phyloP scores from a whole-genome alignment of 495 filamentous ascomycete genomes.

The Rhizodiscina lignyota region DNA sequence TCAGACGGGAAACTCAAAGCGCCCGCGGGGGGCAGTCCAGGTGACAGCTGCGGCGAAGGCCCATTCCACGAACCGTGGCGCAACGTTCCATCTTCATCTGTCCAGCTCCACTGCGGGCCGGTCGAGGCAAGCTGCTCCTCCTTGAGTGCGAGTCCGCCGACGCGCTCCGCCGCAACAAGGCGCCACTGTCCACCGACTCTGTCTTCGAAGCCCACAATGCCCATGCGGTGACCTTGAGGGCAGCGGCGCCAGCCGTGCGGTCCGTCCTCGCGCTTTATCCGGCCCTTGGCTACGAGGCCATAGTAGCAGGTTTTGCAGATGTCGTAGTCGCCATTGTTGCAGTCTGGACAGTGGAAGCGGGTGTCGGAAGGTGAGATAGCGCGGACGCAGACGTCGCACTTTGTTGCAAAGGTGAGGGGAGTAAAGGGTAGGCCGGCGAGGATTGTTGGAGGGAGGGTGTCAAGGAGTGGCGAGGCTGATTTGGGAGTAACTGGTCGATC shows the following conservation, averaged over 20 bases:
- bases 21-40: slow-evolving; percentile 3
- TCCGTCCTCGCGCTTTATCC: slow-evolving; percentile 57
- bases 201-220: slow-evolving; percentile 57
- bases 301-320: slow-evolving; percentile 65
- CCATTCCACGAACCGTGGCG: slow-evolving; percentile 7
- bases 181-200: slow-evolving; percentile 38
- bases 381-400: slow-evolving; percentile 57
- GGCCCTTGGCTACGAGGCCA: slow-evolving; percentile 37
- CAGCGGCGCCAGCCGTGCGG: slow-evolving; percentile 68
- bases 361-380: slow-evolving; percentile 49
- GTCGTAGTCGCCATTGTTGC: slow-evolving; percentile 65
- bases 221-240: slow-evolving; percentile 65
- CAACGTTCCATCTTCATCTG: slow-evolving; percentile 14
- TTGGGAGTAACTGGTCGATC: slow-evolving; percentile 10
- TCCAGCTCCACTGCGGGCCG: slow-evolving; percentile 11
- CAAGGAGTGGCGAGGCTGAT: slow-evolving; percentile 13
- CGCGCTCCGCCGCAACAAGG: slow-evolving; percentile 43
- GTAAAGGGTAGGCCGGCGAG: slow-evolving; percentile 22
- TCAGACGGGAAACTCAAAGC: slow-evolving; percentile 41
- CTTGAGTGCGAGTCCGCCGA: slow-evolving; percentile 50
- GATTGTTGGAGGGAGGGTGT: slow-evolving; percentile 20
- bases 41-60: background rate
- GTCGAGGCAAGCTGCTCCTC: slow-evolving; percentile 27
- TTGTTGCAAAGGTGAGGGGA: slow-evolving; percentile 48
- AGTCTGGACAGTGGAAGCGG: slow-evolving; percentile 60